Evolutionary conservation across 352 stramenopile species (phyloP).

Genomic region (Plasmopara halstedii): DNA sequence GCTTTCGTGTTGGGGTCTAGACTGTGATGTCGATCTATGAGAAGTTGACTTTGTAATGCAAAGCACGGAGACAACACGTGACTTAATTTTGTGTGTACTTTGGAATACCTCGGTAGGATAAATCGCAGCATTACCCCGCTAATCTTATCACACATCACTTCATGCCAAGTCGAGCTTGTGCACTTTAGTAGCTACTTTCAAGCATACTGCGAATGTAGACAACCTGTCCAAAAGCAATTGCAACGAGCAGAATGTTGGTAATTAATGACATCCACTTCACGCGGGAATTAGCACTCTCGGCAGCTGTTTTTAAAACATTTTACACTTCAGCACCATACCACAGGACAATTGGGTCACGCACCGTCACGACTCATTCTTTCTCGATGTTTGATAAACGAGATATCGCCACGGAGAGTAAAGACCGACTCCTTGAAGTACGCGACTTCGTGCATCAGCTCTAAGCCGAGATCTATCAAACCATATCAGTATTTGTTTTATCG

Average conservation of each 20-base stretch:
- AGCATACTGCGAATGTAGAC: slow-evolving; percentile 81
- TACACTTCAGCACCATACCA: slow-evolving; percentile 1
- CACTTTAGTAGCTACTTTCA: slow-evolving; percentile 55
- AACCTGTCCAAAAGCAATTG: slow-evolving; percentile 72
- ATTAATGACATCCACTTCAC: slow-evolving; percentile 80
- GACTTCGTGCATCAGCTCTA: slow-evolving; percentile 79
- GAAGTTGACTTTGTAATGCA: not conserved
- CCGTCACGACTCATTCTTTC: slow-evolving; percentile 68
- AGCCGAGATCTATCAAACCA: slow-evolving; percentile 41
- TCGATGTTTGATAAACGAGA: slow-evolving; percentile 74
- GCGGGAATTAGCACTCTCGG: slow-evolving; percentile 68
- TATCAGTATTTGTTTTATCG: not conserved
- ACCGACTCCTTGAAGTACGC: slow-evolving; percentile 73
- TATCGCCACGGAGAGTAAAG: slow-evolving; percentile 67
- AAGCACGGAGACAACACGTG: too few relatives aligned
- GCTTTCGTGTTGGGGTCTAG: slow-evolving; percentile 61
- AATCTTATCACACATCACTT: too few relatives aligned
- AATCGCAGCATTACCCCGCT: too few relatives aligned
- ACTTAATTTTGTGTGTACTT: too few relatives aligned
- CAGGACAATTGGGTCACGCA: slow-evolving; percentile 9
- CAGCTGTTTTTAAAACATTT: slow-evolving; percentile 27
- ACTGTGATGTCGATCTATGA: slow-evolving; percentile 33
- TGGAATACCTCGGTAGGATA: too few relatives aligned
- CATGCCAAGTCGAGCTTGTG: not conserved
- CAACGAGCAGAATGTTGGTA: slow-evolving; percentile 69